These are phyloP conservation scores for Fusarium brachygibbosum DNA, from an alignment of 2,329 filamentous ascomycete genomes.

Conservation along the genomic window DNA sequence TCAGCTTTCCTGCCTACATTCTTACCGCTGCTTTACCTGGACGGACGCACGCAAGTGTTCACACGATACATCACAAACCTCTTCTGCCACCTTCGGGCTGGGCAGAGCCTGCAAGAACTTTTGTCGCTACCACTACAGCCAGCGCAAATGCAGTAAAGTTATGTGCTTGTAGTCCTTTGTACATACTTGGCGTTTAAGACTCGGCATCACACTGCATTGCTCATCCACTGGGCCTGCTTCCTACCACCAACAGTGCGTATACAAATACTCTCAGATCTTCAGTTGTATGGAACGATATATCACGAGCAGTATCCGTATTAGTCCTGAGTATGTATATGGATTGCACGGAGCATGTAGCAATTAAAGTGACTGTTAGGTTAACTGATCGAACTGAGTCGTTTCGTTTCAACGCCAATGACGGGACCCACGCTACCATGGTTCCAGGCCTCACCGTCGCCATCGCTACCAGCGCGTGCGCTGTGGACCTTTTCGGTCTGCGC, in stretches of 20 bases:
- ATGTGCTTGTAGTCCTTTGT: background rate
- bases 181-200: background rate
- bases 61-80: background rate
- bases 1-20: background rate
- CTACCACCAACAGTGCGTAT: background rate
- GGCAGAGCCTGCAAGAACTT: background rate
- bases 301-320: background rate
- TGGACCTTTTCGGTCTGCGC: conserved; percentile 32
- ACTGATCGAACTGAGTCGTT: conserved; percentile 20
- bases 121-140: background rate
- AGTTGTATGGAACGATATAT: background rate
- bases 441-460: conserved; percentile 45
- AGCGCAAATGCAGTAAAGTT: background rate
- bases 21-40: background rate
- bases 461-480: conserved; percentile 37
- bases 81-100: background rate
- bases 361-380: conserved; percentile 6
- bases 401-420: conserved; percentile 26
- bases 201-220: background rate
- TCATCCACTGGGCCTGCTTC: background rate
- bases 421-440: conserved; percentile 22
- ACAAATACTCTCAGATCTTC: background rate
- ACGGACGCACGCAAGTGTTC: background rate
- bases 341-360: conserved; percentile 1
- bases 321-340: background rate